A percentile compares a stretch with the other conserved stretches of the same genome.
phyloP scores from a whole-genome alignment of 1,284 basidiomycete genomes.

The Sporisorium reilianum region DNA sequence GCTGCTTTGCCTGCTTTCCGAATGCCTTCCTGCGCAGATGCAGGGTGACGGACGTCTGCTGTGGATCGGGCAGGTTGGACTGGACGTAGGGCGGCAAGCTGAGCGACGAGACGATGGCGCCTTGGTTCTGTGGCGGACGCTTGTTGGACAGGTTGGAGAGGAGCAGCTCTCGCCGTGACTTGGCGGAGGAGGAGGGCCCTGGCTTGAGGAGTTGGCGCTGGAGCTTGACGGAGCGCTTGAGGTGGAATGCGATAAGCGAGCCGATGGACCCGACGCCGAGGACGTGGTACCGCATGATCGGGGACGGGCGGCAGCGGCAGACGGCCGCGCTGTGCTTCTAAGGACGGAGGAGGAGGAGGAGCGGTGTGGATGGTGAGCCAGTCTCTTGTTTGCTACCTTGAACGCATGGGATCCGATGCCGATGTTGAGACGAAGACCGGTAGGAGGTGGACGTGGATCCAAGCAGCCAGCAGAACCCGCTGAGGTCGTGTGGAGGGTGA shows the following conservation, averaged over 20 bases:
- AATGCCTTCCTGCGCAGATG: slow-evolving; percentile 50
- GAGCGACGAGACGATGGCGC: slow-evolving; percentile 44
- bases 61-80: slow-evolving; percentile 43
- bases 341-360: not conserved
- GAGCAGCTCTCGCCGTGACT: slow-evolving; percentile 30
- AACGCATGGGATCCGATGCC: slow-evolving; percentile 4
- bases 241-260: slow-evolving; percentile 64
- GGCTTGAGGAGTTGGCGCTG: slow-evolving; percentile 41
- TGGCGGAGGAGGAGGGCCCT: slow-evolving; percentile 29
- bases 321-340: not conserved
- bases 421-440: not conserved
- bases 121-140: slow-evolving; percentile 21
- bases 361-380: not conserved
- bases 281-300: slow-evolving; percentile 65
- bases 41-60: slow-evolving; percentile 49
- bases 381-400: slow-evolving; percentile 2
- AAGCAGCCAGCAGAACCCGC: no score
- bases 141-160: slow-evolving; percentile 50
- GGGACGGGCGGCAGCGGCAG: not conserved
- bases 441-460: not conserved
- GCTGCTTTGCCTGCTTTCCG: slow-evolving; percentile 24
- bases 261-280: slow-evolving; percentile 66
- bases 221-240: slow-evolving; percentile 52
- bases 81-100: slow-evolving; percentile 47
- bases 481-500: slow-evolving; percentile 16